Percentiles rank a stretch among this genome's conserved stretches.
phyloP scores from a whole-genome alignment of 352 stramenopile genomes.

The Saprolegnia diclina region DNA sequence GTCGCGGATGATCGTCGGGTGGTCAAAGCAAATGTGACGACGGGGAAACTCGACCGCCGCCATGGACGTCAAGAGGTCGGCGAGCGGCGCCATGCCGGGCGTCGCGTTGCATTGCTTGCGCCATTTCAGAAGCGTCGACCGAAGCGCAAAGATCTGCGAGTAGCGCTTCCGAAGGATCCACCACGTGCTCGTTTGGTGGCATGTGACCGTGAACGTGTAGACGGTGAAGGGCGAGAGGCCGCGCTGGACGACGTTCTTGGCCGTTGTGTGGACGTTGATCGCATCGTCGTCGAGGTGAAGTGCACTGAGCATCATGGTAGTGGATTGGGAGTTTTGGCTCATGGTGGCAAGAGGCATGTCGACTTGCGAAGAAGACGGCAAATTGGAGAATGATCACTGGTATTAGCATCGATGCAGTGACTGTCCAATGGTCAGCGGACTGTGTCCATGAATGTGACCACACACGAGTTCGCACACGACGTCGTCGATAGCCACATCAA shows the following conservation, averaged over 20 bases:
- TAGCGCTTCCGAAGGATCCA: constrained; percentile 26
- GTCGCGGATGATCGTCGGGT: background rate
- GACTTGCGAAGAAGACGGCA: too few relatives aligned
- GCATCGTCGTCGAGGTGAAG: background rate
- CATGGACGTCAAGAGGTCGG: background rate
- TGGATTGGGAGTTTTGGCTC: too few relatives aligned
- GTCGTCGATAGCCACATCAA: too few relatives aligned
- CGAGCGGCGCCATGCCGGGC: background rate
- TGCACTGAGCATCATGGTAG: too few relatives aligned
- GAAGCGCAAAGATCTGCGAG: constrained; percentile 18
- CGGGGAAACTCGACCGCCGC: constrained; percentile 1
- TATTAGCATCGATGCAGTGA: too few relatives aligned
- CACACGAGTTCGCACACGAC: too few relatives aligned
- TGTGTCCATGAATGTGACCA: too few relatives aligned
- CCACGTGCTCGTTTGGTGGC: constrained; percentile 13
- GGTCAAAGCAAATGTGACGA: background rate
- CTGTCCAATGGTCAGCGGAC: too few relatives aligned
- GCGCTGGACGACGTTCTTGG: background rate
- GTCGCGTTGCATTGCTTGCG: background rate
- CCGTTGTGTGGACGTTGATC: constrained; percentile 2
- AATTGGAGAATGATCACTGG: too few relatives aligned
- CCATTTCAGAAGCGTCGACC: background rate
- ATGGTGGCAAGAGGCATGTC: too few relatives aligned
- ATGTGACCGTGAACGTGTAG: constrained; percentile 16
- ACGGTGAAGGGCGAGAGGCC: constrained; percentile 18